phyloP scores from a whole-genome alignment of 495 filamentous ascomycete genomes.

The Talaromyces ruber region DNA sequence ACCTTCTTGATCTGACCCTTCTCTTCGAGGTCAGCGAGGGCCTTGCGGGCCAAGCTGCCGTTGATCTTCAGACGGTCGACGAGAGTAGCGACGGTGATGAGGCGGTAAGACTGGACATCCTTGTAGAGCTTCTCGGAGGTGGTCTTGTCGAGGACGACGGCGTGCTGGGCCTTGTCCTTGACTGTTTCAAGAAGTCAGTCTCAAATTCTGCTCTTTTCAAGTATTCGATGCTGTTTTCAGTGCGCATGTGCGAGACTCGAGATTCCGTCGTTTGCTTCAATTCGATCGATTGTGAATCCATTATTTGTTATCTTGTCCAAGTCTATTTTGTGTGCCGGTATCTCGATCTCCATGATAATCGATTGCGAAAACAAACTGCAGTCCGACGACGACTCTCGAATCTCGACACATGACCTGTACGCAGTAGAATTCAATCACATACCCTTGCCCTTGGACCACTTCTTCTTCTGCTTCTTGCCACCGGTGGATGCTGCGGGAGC shows the following conservation, averaged over 20 bases:
- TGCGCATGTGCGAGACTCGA: background rate
- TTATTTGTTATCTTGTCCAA: background rate
- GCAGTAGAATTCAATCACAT: slow-evolving; percentile 26
- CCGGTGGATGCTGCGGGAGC: slow-evolving; percentile 72
- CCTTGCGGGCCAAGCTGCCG: slow-evolving; percentile 84
- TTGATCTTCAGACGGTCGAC: slow-evolving; percentile 99
- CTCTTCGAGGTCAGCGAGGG: slow-evolving; percentile 90
- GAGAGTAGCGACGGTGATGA: slow-evolving; percentile 96
- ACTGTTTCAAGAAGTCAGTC: slow-evolving; percentile 46
- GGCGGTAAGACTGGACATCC: slow-evolving; percentile 99
- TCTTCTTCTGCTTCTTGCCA: slow-evolving; percentile 99
- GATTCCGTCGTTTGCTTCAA: background rate
- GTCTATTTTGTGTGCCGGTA: background rate
- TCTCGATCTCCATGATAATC: background rate
- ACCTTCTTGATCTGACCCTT: slow-evolving; percentile 98
- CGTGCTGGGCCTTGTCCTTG: slow-evolving; percentile 99
- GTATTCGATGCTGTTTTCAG: background rate
- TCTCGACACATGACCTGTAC: background rate
- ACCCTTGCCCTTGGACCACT: slow-evolving; percentile 99
- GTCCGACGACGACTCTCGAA: too few relatives aligned
- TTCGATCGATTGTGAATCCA: background rate
- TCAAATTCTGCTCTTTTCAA: background rate
- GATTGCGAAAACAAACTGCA: too few relatives aligned
- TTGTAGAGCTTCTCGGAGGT: slow-evolving; percentile 71
- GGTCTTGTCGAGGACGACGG: slow-evolving; percentile 64